A percentile compares a stretch with the other conserved stretches of the same genome.
Conservation (phyloP, 805 yeast species). For the Tetrapisispora iriomotensis region DNA sequence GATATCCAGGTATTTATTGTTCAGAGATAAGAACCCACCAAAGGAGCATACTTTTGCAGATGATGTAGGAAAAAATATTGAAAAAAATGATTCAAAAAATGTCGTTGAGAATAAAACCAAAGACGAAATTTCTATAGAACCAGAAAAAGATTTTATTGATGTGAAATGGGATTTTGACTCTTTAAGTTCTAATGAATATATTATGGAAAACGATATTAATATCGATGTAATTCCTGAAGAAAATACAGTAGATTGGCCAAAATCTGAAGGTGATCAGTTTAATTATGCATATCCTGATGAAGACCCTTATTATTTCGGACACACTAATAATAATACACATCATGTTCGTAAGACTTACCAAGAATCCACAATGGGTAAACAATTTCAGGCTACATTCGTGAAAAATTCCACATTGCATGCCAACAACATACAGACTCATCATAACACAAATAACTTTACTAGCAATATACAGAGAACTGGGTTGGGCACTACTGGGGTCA, state of each 20-base stretch:
- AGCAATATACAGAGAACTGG: slow-evolving; percentile 11
- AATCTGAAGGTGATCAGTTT: slow-evolving; percentile 16
- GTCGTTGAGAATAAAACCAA: slow-evolving; percentile 3
- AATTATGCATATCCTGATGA: slow-evolving; percentile 29
- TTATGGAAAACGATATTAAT: slow-evolving; percentile 59
- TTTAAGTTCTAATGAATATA: slow-evolving; percentile 60
- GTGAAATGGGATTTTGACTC: slow-evolving; percentile 90
- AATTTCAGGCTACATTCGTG: slow-evolving; percentile 13
- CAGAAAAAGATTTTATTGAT: slow-evolving; percentile 38
- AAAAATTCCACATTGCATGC: slow-evolving; percentile 25
- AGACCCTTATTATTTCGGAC: slow-evolving; percentile 21
- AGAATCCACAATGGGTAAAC: slow-evolving; percentile 26
- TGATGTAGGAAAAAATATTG: slow-evolving; percentile 31
- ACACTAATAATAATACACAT: slow-evolving; percentile 13
- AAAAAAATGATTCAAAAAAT: slow-evolving; percentile 14
- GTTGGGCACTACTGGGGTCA: slow-evolving; percentile 22
- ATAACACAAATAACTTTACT: slow-evolving; percentile 12
- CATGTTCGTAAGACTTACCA: slow-evolving; percentile 15
- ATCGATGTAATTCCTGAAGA: slow-evolving; percentile 29
- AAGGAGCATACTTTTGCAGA: slow-evolving; percentile 39
- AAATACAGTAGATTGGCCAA: slow-evolving; percentile 16
- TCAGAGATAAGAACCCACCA: slow-evolving; percentile 55
- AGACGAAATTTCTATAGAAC: slow-evolving; percentile 20
- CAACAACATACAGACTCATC: slow-evolving; percentile 12
- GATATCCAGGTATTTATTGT: slow-evolving; percentile 57